Evolutionary conservation across 2,329 filamentous ascomycete genomes (phyloP).

Genomic region (Clarireedia homoeocarpa): DNA sequence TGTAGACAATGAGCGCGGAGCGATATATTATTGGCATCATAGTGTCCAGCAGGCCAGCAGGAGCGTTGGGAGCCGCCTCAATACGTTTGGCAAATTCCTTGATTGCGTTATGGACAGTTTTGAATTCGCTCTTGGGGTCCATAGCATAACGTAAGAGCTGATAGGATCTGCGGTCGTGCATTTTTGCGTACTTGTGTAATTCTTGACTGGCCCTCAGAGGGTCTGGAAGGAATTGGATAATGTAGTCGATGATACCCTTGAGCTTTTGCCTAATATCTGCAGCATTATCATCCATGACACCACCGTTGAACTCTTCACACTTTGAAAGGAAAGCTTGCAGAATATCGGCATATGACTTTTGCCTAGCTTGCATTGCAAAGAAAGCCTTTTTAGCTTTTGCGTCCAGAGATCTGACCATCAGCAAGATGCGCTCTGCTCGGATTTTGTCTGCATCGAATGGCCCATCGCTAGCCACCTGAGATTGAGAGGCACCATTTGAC

Average conservation of each 20-base stretch:
- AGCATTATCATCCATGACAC: slow-evolving; percentile 66
- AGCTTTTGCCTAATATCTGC: slow-evolving; percentile 62
- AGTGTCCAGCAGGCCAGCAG: slow-evolving; percentile 64
- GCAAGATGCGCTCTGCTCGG: slow-evolving; percentile 74
- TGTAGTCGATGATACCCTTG: slow-evolving; percentile 62
- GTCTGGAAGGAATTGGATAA: slow-evolving; percentile 72
- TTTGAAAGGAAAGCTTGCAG: slow-evolving; percentile 69
- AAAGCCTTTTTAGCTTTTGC: slow-evolving; percentile 76
- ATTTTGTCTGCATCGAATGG: slow-evolving; percentile 64
- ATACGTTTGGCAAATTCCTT: slow-evolving; percentile 82
- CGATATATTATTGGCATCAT: slow-evolving; percentile 77
- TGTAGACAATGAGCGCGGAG: slow-evolving; percentile 79
- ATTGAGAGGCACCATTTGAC: slow-evolving; percentile 47
- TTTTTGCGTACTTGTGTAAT: slow-evolving; percentile 82
- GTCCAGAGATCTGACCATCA: slow-evolving; percentile 73
- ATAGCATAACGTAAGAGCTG: slow-evolving; percentile 83
- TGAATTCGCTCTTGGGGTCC: slow-evolving; percentile 80
- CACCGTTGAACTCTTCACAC: slow-evolving; percentile 88
- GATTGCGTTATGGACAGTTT: slow-evolving; percentile 81
- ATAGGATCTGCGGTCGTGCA: slow-evolving; percentile 83
- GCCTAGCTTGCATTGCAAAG: slow-evolving; percentile 74
- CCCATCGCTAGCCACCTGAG: slow-evolving; percentile 37
- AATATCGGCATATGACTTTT: slow-evolving; percentile 65
- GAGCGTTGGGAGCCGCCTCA: slow-evolving; percentile 54
- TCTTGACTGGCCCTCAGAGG: slow-evolving; percentile 63